These are phyloP conservation scores for Ganoderma multipileum DNA, from an alignment of 1,284 basidiomycete genomes.

Conservation along the genomic window DNA sequence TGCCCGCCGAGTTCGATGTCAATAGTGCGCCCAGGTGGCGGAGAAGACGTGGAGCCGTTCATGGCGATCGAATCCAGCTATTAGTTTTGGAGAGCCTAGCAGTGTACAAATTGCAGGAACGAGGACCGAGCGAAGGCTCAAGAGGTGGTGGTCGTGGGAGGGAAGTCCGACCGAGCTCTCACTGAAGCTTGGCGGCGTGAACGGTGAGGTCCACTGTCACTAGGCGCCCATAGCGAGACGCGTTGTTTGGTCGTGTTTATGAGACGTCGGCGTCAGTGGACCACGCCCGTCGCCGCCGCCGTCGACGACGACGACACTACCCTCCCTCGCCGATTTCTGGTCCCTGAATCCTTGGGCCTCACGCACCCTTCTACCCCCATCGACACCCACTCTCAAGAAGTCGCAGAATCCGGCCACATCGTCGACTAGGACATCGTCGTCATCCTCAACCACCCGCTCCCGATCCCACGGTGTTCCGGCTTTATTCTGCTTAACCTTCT, in stretches of 20 bases:
- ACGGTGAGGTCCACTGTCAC: background rate
- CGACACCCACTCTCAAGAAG: background rate
- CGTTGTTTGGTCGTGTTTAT: slow-evolving; percentile 32
- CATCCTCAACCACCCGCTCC: slow-evolving; percentile 8
- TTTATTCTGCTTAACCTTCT: background rate
- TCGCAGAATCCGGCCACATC: background rate
- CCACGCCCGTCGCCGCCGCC: slow-evolving; percentile 34
- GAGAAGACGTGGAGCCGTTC: slow-evolving; percentile 35
- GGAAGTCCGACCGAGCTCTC: background rate
- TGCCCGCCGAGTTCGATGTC: slow-evolving; percentile 78
- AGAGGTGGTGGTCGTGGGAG: background rate
- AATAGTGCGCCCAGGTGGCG: slow-evolving; percentile 42
- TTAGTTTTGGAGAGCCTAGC: background rate
- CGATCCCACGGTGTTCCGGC: background rate
- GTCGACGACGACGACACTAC: slow-evolving; percentile 37
- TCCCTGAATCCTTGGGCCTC: slow-evolving; percentile 14
- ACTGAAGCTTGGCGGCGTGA: background rate
- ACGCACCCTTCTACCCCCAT: background rate
- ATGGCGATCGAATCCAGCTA: slow-evolving; percentile 18
- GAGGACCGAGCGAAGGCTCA: background rate
- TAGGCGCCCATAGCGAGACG: slow-evolving; percentile 24
- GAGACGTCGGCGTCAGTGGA: slow-evolving; percentile 25
- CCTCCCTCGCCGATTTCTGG: slow-evolving; percentile 9
- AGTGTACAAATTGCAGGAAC: background rate
- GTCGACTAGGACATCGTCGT: slow-evolving; percentile 1